Percentiles rank a stretch among this genome's conserved stretches.
phyloP scores from a whole-genome alignment of 192 early-diverging fungal species.

The Paraglomus brasilianum region DNA sequence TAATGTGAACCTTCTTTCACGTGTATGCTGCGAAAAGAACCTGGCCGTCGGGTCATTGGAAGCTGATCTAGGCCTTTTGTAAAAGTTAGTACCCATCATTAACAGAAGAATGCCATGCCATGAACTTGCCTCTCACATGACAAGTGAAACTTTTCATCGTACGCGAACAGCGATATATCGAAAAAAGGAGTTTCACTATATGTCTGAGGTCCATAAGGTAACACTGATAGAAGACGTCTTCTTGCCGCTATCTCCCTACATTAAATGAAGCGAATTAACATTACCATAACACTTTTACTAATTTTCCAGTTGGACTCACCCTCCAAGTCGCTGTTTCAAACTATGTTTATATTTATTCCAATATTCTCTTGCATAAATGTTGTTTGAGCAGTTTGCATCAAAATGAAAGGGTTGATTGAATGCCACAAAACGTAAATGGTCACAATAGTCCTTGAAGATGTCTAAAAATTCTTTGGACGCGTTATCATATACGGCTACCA shows the following conservation, averaged over 20 bases:
- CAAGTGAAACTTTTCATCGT: slow-evolving; percentile 66
- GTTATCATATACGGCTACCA: slow-evolving; percentile 67
- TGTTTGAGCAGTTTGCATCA: slow-evolving; percentile 52
- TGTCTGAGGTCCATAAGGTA: slow-evolving; percentile 66
- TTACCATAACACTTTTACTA: background rate
- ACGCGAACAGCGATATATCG: slow-evolving; percentile 61
- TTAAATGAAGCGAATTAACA: background rate
- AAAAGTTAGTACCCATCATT: background rate
- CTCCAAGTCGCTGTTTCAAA: slow-evolving; percentile 68
- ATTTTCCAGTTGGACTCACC: slow-evolving; percentile 44
- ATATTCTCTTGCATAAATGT: slow-evolving; percentile 54
- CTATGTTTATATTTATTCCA: slow-evolving; percentile 53
- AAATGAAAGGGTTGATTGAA: slow-evolving; percentile 43
- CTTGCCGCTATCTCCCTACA: slow-evolving; percentile 55
- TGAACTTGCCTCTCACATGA: slow-evolving; percentile 57
- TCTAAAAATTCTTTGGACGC: slow-evolving; percentile 58
- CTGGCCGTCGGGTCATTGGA: slow-evolving; percentile 56
- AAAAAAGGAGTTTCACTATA: slow-evolving; percentile 66
- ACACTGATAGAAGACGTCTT: slow-evolving; percentile 53
- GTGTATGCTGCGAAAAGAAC: slow-evolving; percentile 60
- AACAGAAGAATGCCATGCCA: background rate
- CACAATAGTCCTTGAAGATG: slow-evolving; percentile 48
- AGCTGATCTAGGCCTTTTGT: slow-evolving; percentile 46
- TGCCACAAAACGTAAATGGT: slow-evolving; percentile 45
- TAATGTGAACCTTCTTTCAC: slow-evolving; percentile 59